Conservation (phyloP, 208 protist genomes). For the Wallacemonas sp. region DNA sequence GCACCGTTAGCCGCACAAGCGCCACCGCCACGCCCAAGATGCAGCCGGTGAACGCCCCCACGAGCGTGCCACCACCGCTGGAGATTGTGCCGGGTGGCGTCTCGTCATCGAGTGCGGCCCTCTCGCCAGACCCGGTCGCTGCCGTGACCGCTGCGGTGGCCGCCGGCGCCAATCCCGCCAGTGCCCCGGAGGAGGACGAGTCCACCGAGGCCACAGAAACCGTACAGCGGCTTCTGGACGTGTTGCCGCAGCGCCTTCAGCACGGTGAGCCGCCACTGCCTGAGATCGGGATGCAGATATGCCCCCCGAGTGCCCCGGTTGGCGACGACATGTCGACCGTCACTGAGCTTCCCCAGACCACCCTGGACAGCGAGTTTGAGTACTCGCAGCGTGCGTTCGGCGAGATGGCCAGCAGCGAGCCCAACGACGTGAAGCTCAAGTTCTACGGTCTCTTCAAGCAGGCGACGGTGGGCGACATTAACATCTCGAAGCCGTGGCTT, state of each 20-base stretch:
- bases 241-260: slow-evolving; percentile 47
- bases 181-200: slow-evolving; percentile 18
- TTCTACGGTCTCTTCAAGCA: slow-evolving; percentile 91
- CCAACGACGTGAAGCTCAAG: slow-evolving; percentile 77
- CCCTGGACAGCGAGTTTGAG: slow-evolving; percentile 56
- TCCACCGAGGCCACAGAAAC: slow-evolving; percentile 27
- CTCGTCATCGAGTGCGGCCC: background rate
- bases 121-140: slow-evolving; percentile 16
- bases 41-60: background rate
- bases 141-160: slow-evolving; percentile 21
- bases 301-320: slow-evolving; percentile 16
- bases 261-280: slow-evolving; percentile 55
- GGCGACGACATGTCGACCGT: slow-evolving; percentile 12
- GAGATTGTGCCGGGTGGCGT: no score
- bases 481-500: slow-evolving; percentile 66
- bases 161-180: background rate
- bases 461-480: slow-evolving; percentile 82
- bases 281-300: slow-evolving; percentile 36
- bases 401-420: slow-evolving; percentile 33
- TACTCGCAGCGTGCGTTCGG: slow-evolving; percentile 57
- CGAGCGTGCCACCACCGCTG: background rate
- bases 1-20: slow-evolving; percentile 16
- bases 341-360: slow-evolving; percentile 2
- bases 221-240: slow-evolving; percentile 32
- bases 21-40: slow-evolving; percentile 12